These are phyloP conservation scores for Pterocarpus macrocarpus DNA, from an alignment of 306 rosid genomes.

Conservation along the genomic window DNA sequence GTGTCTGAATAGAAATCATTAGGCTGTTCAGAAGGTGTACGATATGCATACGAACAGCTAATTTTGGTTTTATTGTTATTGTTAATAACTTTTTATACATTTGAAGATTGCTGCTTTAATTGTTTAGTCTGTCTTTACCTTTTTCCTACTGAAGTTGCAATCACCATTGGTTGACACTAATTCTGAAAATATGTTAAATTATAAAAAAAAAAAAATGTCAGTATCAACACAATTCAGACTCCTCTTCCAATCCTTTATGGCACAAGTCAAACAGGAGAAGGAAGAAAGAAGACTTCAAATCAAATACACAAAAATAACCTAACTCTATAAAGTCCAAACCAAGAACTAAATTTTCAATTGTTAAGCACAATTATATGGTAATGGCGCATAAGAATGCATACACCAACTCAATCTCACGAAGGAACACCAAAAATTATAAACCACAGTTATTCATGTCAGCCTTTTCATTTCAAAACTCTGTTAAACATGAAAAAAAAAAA, in stretches of 20 bases:
- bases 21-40: constrained; percentile 6
- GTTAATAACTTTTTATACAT: constrained; percentile 29
- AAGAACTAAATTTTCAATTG: neutral
- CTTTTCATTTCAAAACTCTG: neutral
- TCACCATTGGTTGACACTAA: constrained; percentile 45
- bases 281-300: neutral
- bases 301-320: neutral
- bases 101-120: neutral
- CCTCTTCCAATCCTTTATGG: neutral
- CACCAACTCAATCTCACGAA: neutral
- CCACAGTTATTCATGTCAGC: neutral
- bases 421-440: too few relatives aligned
- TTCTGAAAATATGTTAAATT: neutral
- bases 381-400: neutral
- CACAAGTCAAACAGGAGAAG: constrained; percentile 17
- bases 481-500: constrained; percentile 1
- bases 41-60: neutral
- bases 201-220: neutral
- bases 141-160: constrained; percentile 22
- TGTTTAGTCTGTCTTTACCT: constrained; percentile 2
- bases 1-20: neutral
- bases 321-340: constrained; percentile 1
- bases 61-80: constrained; percentile 12
- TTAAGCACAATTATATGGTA: neutral
- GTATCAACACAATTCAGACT: neutral